These are phyloP conservation scores for Xylaria curta DNA, from an alignment of 495 filamentous ascomycete species.

Conservation along the genomic window DNA sequence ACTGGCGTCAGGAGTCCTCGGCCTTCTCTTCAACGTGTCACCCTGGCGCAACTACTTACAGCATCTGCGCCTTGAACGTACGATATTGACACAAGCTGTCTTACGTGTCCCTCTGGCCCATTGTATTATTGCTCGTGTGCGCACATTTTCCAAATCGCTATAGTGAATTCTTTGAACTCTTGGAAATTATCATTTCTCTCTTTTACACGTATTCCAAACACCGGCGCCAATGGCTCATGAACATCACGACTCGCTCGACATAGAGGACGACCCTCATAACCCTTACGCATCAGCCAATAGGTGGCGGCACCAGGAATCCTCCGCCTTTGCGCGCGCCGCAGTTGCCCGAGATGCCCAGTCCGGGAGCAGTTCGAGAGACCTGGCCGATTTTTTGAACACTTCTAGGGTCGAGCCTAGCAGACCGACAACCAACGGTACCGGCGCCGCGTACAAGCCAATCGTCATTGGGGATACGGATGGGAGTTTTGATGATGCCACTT, in stretches of 20 bases:
- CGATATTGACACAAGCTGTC: constrained; percentile 2
- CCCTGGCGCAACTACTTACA: neutral
- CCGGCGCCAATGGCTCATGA: constrained; percentile 35
- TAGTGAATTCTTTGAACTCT: neutral
- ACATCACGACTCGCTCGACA: constrained; percentile 38
- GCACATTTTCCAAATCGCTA: neutral
- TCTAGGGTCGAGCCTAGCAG: constrained; percentile 48
- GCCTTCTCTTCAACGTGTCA: neutral
- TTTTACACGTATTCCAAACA: neutral
- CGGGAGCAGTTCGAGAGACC: constrained; percentile 48
- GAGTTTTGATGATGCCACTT: constrained; percentile 20
- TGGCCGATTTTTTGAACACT: constrained; percentile 58
- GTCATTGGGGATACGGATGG: constrained; percentile 46
- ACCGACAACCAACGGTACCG: constrained; percentile 33
- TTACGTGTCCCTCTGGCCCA: neutral
- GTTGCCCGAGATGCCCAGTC: constrained; percentile 48
- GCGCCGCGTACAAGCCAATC: constrained; percentile 47
- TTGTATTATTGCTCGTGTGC: neutral
- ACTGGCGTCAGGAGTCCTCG: neutral
- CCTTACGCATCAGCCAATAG: constrained; percentile 54
- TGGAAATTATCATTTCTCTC: neutral
- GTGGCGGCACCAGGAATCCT: constrained; percentile 62
- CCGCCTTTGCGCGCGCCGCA: constrained; percentile 50
- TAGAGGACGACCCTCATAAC: constrained; percentile 44
- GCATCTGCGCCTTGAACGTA: constrained; percentile 8